Evolutionary conservation across 2,329 filamentous ascomycete species (phyloP).

Genomic region (Botrytis fabae): DNA sequence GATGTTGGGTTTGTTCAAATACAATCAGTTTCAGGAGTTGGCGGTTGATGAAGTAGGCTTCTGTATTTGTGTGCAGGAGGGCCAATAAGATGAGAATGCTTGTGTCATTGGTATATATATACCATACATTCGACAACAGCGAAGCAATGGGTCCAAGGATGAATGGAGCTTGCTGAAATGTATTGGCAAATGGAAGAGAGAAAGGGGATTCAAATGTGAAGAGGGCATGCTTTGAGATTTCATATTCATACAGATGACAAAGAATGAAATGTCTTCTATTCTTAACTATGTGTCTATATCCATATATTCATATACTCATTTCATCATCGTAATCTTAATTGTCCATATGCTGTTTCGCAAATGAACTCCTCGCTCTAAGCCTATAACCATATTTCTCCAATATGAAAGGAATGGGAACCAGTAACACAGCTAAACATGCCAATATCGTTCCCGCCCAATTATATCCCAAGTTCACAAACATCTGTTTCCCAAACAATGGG

Average conservation of each 20-base stretch:
- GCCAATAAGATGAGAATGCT: too few relatives aligned
- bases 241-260: not conserved
- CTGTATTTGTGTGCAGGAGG: too few relatives aligned
- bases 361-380: constrained; percentile 37
- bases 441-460: constrained; percentile 44
- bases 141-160: not conserved
- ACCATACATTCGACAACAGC: not conserved
- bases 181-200: not conserved
- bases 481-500: constrained; percentile 43
- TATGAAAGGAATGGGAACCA: constrained; percentile 42
- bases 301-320: too few relatives aligned
- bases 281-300: not conserved
- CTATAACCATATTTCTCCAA: constrained; percentile 34
- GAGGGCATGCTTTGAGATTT: not conserved
- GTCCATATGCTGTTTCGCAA: constrained; percentile 27
- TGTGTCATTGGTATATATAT: too few relatives aligned
- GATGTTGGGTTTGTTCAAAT: too few relatives aligned
- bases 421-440: constrained; percentile 41
- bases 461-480: constrained; percentile 43
- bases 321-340: constrained; percentile 11
- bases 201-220: not conserved
- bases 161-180: not conserved
- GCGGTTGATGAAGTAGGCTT: too few relatives aligned
- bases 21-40: too few relatives aligned
- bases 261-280: not conserved